phyloP scores from a whole-genome alignment of 179 eudicot species.

The Nepenthes alata region DNA sequence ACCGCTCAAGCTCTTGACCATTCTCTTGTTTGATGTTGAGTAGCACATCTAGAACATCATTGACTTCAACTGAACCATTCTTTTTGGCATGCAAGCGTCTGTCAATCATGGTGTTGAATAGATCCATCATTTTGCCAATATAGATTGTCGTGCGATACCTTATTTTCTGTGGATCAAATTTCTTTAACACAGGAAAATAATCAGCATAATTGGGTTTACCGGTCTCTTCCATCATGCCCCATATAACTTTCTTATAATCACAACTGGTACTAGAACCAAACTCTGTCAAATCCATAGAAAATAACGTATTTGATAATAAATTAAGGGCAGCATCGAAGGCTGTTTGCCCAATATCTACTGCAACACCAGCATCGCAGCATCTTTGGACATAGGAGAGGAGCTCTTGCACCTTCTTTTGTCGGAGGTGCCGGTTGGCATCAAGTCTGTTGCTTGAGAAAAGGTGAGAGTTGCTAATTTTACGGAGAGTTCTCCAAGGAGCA shows the following conservation, averaged over 20 bases:
- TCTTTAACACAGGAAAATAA: constrained; percentile 9
- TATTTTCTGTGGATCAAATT: constrained; percentile 5
- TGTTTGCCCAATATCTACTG: not conserved
- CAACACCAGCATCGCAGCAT: constrained; percentile 3
- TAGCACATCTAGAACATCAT: constrained; percentile 1
- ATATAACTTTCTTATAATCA: constrained; percentile 2
- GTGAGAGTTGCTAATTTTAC: no score
- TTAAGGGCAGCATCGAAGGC: constrained; percentile 1
- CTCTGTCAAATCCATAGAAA: constrained; percentile 5
- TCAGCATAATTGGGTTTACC: constrained; percentile 17
- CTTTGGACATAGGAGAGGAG: constrained; percentile 5
- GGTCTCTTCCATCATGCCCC: constrained; percentile 5
- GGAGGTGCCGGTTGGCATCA: constrained; percentile 6
- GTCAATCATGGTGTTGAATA: not conserved
- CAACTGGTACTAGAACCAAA: not conserved
- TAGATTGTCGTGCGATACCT: not conserved
- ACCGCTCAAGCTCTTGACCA: constrained; percentile 6
- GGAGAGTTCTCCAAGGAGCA: not conserved
- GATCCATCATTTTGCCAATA: not conserved
- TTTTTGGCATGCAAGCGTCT: not conserved
- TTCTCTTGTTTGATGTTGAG: constrained; percentile 2
- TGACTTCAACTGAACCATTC: not conserved
- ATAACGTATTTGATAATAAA: constrained; percentile 4
- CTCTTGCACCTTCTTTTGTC: constrained; percentile 8
- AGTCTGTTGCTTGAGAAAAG: not conserved